Conservation (phyloP, 139 green algal species). For the Chlorella ohadii region DNA sequence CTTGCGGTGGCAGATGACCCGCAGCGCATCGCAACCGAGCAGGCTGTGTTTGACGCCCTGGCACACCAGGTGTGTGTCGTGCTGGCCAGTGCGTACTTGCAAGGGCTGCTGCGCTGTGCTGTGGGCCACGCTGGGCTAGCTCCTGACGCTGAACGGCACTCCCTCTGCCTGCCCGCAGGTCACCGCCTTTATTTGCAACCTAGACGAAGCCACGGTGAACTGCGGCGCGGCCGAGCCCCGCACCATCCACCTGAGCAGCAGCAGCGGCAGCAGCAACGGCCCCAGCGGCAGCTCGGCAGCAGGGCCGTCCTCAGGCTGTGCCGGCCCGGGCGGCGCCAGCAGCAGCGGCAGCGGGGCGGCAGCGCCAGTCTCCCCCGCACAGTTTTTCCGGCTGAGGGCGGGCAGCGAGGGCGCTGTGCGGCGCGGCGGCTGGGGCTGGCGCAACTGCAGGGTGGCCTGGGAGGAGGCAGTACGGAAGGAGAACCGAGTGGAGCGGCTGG, state of each 20-base stretch:
- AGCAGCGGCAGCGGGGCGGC: neutral
- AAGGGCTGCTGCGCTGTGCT: no score
- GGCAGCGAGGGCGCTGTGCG: neutral
- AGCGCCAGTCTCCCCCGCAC: neutral
- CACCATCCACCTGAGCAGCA: constrained; percentile 11
- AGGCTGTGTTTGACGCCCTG: constrained; percentile 2
- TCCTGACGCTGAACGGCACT: no score
- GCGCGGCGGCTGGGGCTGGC: constrained; percentile 34
- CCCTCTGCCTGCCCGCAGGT: neutral
- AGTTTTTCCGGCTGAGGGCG: neutral
- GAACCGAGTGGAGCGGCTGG: constrained; percentile 29
- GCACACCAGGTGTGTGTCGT: neutral
- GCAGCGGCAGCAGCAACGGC: neutral
- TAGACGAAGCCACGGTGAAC: constrained; percentile 34
- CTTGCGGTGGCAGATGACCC: constrained; percentile 21
- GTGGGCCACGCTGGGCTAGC: no score
- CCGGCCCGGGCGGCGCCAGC: neutral
- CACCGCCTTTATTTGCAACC: constrained; percentile 35
- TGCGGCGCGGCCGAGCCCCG: neutral
- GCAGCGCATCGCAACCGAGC: neutral
- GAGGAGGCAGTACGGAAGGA: constrained; percentile 10
- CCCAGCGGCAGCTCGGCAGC: neutral
- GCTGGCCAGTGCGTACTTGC: no score
- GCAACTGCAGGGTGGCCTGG: neutral
- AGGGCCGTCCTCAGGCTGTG: neutral